Conservation (phyloP, 2,329 filamentous ascomycete genomes). For the Aspergillus hiratsukae region DNA sequence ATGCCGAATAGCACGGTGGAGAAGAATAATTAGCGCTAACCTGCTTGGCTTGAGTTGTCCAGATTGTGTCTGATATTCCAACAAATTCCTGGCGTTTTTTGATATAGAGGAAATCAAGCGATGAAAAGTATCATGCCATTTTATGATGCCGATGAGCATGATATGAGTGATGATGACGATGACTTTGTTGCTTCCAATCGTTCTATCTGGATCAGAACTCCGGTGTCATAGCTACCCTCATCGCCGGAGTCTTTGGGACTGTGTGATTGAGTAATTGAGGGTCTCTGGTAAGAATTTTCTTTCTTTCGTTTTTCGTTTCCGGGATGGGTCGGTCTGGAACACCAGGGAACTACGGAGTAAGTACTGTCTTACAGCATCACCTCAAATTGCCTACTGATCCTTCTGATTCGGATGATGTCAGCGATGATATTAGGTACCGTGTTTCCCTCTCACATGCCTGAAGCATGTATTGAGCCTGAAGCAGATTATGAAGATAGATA, state of each 20-base stretch:
- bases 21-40: background rate
- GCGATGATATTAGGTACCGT: background rate
- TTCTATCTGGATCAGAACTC: background rate
- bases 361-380: too few species aligned
- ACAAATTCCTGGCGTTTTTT: background rate
- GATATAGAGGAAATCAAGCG: background rate
- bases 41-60: background rate
- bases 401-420: background rate
- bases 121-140: background rate
- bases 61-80: background rate
- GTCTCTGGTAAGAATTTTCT: background rate
- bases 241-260: background rate
- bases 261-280: background rate
- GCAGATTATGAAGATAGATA: background rate
- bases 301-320: background rate
- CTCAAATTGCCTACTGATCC: background rate
- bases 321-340: background rate
- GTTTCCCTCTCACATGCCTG: background rate
- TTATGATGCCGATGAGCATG: background rate
- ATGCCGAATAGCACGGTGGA: slow-evolving; percentile 9
- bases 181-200: background rate
- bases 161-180: background rate
- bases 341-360: background rate
- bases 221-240: background rate
- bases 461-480: background rate